These are phyloP conservation scores for Aureobasidium sp. DNA, from an alignment of 2,329 filamentous ascomycete genomes.

Conservation along the genomic window DNA sequence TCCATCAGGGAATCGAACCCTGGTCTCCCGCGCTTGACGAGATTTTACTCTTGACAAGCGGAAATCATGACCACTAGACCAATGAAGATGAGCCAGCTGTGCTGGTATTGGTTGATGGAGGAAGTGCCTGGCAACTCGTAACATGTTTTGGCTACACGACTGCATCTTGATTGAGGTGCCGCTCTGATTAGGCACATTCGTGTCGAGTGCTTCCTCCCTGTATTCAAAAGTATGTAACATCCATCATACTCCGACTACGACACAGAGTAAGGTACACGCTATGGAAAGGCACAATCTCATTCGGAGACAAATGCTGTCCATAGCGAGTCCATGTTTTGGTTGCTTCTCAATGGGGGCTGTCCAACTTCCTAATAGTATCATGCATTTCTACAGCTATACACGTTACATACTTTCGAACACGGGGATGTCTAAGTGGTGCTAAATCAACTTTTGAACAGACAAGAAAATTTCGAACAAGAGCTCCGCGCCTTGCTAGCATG, in stretches of 20 bases:
- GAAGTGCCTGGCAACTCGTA: no score
- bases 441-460: background rate
- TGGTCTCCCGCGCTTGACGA: slow-evolving; percentile 22
- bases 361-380: no score
- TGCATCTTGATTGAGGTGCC: background rate
- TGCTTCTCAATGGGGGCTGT: no score
- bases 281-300: no score
- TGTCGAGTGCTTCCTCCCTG: no score
- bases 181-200: no score
- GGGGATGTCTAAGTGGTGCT: no score
- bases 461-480: background rate
- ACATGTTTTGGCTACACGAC: background rate
- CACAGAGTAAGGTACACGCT: no score
- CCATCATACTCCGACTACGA: no score
- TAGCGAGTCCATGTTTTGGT: no score
- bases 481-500: background rate
- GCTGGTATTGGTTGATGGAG: slow-evolving; percentile 2
- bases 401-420: no score
- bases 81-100: slow-evolving; percentile 9
- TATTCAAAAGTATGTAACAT: background rate
- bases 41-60: slow-evolving; percentile 8
- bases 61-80: slow-evolving; percentile 13
- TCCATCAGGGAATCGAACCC: slow-evolving; percentile 23
- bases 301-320: no score
- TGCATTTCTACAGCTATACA: background rate